These are phyloP conservation scores for Microsporum ferrugineum DNA, from an alignment of 2,329 filamentous ascomycete species.

Conservation along the genomic window DNA sequence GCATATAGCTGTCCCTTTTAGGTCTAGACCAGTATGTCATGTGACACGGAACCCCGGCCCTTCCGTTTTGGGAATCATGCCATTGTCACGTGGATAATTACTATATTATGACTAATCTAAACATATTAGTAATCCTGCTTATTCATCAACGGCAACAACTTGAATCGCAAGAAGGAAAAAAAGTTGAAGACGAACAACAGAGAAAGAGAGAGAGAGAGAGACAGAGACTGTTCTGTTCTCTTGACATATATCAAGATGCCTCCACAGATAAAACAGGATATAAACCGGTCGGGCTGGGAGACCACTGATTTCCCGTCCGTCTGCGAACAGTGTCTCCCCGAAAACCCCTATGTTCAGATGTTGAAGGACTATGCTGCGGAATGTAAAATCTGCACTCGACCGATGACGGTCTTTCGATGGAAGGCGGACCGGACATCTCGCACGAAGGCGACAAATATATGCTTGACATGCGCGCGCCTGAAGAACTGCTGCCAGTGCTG, in stretches of 20 bases:
- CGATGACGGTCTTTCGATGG: conserved; percentile 94
- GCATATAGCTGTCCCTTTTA: background rate
- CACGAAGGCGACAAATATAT: conserved; percentile 89
- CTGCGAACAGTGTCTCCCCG: conserved; percentile 80
- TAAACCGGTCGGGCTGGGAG: conserved; percentile 94
- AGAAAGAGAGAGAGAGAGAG: background rate
- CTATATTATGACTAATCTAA: background rate
- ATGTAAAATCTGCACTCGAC: conserved; percentile 80
- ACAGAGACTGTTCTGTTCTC: background rate
- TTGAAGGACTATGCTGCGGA: conserved; percentile 89
- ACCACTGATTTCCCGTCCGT: conserved; percentile 46
- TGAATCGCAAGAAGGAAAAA: background rate
- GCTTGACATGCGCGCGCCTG: conserved; percentile 86
- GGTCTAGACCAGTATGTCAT: background rate
- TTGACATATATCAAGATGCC: conserved; percentile 36
- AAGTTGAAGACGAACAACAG: background rate
- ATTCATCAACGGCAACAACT: background rate
- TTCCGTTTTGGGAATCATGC: background rate
- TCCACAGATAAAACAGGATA: conserved; percentile 90
- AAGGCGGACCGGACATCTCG: conserved; percentile 82
- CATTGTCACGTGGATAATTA: background rate
- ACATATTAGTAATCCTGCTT: background rate
- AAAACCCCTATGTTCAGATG: conserved; percentile 98
- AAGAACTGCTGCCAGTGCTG: conserved; percentile 99
- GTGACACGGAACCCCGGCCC: background rate